A percentile compares a stretch with the other conserved stretches of the same genome.
phyloP scores from a whole-genome alignment of 371 early-diverging fungal species.

The Mortierella sp. region DNA sequence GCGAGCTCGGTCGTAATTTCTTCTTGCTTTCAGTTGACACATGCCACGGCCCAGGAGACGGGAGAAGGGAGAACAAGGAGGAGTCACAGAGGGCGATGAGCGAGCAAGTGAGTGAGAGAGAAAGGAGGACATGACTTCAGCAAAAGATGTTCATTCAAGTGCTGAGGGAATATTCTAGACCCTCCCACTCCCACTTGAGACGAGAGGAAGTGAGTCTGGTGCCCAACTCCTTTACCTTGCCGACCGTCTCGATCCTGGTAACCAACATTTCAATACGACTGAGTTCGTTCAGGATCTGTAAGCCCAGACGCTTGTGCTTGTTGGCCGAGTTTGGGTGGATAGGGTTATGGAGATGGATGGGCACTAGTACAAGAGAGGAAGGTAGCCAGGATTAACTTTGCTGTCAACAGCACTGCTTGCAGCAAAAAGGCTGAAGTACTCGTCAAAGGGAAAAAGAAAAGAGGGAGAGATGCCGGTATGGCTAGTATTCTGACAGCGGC shows the following conservation, averaged over 20 bases:
- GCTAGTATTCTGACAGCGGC: too few species aligned
- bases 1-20: conserved; percentile 27
- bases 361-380: conserved; percentile 21
- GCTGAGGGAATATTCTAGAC: too few species aligned
- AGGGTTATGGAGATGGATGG: conserved; percentile 46
- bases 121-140: background rate
- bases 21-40: conserved; percentile 23
- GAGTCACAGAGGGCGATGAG: background rate
- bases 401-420: too few species aligned
- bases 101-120: background rate
- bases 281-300: conserved; percentile 49
- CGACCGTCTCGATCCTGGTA: conserved; percentile 37
- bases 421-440: too few species aligned
- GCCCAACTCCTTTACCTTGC: conserved; percentile 30
- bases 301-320: conserved; percentile 49
- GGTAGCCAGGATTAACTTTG: too few species aligned
- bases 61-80: conserved; percentile 2
- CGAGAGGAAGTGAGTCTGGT: too few species aligned
- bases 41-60: background rate
- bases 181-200: too few species aligned
- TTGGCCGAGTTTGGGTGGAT: conserved; percentile 51
- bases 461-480: background rate
- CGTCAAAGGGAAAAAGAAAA: background rate
- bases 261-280: conserved; percentile 49
- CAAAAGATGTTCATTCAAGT: background rate